Evolutionary conservation across 1,284 basidiomycete species (phyloP), one percentile per base, ranked within the genome.

Genomic region (Xanthoconium separans): DNA sequence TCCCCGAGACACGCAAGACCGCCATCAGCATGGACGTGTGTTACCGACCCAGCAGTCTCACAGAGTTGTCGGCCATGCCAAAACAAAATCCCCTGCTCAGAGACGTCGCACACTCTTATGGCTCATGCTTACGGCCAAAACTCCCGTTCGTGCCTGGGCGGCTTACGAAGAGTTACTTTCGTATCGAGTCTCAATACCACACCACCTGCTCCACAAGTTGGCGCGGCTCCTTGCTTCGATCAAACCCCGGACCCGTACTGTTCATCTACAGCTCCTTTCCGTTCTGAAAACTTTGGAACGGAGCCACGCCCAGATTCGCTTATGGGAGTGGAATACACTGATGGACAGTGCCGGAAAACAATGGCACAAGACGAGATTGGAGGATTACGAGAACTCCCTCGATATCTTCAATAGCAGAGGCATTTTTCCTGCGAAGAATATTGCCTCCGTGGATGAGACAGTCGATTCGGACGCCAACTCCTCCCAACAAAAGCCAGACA

Each of bases 281-380:
- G 80, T 89, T 15, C 62, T 90, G 55, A 78, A 77, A 41, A 77
- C 75, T 33, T 71, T 90, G 40, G 80, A 78, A 54, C 71, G 70
- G 27, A 71, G 72, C 13, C 83, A 80, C 8, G 84, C 81, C 29
- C 71, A 57, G 12, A 66, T 89, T 36, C 73, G 77, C 56, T 60
- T 74, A 15, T 82, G 81, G 76, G 81, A 91, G 66, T 91, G 89
- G 86, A 91, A 91, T 64, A 73, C 81, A 8, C 75, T 92, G 42
- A 80, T 91, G 56, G 77, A 87, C 61, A 77, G 75, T 65, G 82
- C 84, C 0, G 87, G 84, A n/a, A 80, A 77, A 57, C 85, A 86
- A 1, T 82, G 79, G 73, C 77, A 87, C 55, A 82, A 77, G 63
- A 79, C 79, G 36, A 71, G 74, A 30, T 58, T 74, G 44, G 77